Base-by-base conservation (phyloP, 2,329 filamentous ascomycete genomes). In the Xylariaceae sp. region DNA sequence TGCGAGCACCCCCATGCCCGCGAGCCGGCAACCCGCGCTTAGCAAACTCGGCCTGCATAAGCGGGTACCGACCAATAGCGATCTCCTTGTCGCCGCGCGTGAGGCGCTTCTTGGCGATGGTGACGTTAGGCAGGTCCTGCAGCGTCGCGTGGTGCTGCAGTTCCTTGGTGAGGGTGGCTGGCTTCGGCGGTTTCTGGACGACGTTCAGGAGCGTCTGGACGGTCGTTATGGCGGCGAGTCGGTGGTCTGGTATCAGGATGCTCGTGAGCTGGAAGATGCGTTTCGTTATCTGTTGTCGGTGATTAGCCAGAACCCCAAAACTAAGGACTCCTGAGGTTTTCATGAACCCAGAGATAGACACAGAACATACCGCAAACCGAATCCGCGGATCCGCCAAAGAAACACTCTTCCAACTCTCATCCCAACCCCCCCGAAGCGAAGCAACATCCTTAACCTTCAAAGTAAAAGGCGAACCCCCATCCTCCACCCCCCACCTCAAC, bases 201-300 rank as follows among this genome's bases (percentile, higher is more conserved):
- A 80, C 70, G 22, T 74, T 72, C 40, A 88, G 70, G 48, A 89
- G 70, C 26, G 77, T 70, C 51, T 76, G 74, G 36, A 83, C 75
- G 8, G 78, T 84, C 48, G 70, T 71, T 56, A 83, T 75, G 42
- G 76, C 73, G 47, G 75, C 72, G 56, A 95, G 79, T 61, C 80
- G 79, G 44, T 81, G 76, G 71, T 96, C 92, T 15, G 87, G 77
- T 60, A 96, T 76, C 55, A 83, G 80, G 57, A 85, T 81, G 56
- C 89, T 89, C n/a, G 87, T 92, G 56, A 95, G 77, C 69, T 94
- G 88, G 69, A 87, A 83, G 57, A 91, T 75, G 55, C 89, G 86
- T 74, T 96, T 95, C 65, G 85, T 75, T 60, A 94, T 79, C 92
- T 96, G 61, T 19, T 2, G 12, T 13, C 6, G 7, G 51, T 36